Evolutionary conservation across 2,329 filamentous ascomycete genomes (phyloP).

Genomic region (Diplodia seriata): DNA sequence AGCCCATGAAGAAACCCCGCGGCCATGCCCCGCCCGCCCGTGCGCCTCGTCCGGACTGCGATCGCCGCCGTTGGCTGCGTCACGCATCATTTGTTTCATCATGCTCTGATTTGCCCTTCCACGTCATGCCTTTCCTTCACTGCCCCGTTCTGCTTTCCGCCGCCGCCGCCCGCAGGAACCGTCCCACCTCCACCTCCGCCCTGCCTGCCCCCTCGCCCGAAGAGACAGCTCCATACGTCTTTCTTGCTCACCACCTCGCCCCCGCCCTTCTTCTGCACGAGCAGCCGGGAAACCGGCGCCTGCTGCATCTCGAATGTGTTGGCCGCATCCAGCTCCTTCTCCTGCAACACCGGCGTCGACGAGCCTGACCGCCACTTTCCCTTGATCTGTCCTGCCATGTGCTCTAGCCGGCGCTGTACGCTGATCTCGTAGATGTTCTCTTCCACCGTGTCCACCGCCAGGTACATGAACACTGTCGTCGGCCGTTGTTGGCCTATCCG

Average conservation of each 20-base stretch:
- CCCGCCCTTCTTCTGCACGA: constrained; percentile 71
- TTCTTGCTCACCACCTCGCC: constrained; percentile 80
- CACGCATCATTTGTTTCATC: too few species aligned
- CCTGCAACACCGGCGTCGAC: constrained; percentile 54
- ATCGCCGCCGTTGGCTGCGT: too few species aligned
- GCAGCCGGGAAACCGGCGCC: constrained; percentile 71
- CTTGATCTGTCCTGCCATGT: constrained; percentile 63
- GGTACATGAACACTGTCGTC: constrained; percentile 95
- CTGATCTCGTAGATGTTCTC: constrained; percentile 90
- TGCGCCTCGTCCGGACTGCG: not conserved
- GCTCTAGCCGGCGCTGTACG: constrained; percentile 76
- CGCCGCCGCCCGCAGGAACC: constrained; percentile 62
- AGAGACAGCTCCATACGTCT: constrained; percentile 89
- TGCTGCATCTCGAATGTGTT: constrained; percentile 85
- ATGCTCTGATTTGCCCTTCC: too few species aligned
- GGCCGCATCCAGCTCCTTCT: constrained; percentile 75
- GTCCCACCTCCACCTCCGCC: constrained; percentile 54
- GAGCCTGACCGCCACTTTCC: constrained; percentile 36
- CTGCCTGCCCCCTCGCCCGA: constrained; percentile 63
- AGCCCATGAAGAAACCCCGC: too few species aligned
- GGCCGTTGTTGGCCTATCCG: constrained; percentile 87
- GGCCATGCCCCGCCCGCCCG: not conserved
- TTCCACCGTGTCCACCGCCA: constrained; percentile 89
- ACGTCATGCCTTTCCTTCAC: not conserved
- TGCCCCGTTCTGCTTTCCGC: constrained; percentile 54